These are phyloP conservation scores for Micromonas pusilla DNA, from an alignment of 139 green algal genomes.

Conservation along the genomic window DNA sequence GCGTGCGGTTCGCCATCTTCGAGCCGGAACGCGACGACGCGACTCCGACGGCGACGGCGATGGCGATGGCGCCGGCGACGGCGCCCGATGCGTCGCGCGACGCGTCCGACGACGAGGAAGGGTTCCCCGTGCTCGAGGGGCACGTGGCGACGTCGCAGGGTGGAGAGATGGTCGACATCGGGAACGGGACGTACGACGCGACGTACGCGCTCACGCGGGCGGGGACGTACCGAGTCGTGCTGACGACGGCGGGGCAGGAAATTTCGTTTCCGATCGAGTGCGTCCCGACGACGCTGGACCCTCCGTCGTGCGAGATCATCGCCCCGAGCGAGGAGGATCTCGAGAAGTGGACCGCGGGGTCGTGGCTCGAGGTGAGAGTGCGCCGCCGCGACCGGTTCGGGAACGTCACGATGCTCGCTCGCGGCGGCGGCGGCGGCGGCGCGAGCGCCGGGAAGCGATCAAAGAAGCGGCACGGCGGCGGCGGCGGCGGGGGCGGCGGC, in stretches of 20 bases:
- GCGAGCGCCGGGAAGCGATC: too few relatives aligned
- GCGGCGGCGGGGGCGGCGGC: too few relatives aligned
- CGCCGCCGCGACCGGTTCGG: neutral
- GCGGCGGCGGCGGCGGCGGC: neutral
- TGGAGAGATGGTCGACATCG: too few relatives aligned
- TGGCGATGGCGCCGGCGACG: neutral
- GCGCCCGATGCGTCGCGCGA: too few relatives aligned
- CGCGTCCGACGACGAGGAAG: neutral
- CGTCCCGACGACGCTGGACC: neutral
- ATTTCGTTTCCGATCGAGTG: neutral
- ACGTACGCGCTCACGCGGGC: neutral
- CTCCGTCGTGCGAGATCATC: neutral
- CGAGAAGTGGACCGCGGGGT: neutral
- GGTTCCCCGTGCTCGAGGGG: too few relatives aligned
- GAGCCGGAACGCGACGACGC: neutral
- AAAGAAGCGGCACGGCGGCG: neutral
- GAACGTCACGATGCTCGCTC: neutral
- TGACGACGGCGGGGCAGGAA: neutral
- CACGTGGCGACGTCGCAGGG: too few relatives aligned
- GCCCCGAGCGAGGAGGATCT: neutral
- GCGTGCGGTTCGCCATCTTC: neutral
- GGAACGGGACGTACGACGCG: constrained; percentile 8
- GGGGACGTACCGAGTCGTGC: neutral
- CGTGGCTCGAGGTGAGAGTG: neutral
- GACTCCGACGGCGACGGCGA: neutral